Evolutionary conservation across 2,329 filamentous ascomycete species (phyloP).

Genomic region (Venturia aucupariae): DNA sequence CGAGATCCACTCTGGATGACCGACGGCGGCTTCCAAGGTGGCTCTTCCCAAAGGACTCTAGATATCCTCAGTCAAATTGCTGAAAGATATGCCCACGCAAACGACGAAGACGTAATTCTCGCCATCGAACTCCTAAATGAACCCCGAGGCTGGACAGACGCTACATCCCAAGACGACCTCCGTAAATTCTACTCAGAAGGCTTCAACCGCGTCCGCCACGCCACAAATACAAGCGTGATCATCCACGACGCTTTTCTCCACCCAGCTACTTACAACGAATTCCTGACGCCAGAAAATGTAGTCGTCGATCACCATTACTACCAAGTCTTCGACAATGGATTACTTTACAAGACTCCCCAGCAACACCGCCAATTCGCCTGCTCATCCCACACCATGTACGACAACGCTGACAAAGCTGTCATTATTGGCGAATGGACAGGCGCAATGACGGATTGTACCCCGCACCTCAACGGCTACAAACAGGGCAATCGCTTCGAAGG

Average conservation of each 20-base stretch:
- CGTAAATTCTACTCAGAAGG: conserved; percentile 48
- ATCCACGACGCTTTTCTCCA: conserved; percentile 49
- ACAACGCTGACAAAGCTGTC: conserved; percentile 53
- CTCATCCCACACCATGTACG: conserved; percentile 40
- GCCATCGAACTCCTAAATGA: conserved; percentile 51
- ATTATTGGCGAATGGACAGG: conserved; percentile 61
- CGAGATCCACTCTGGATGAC: conserved; percentile 33
- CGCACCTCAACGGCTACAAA: conserved; percentile 45
- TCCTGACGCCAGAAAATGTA: conserved; percentile 43
- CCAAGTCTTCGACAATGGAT: conserved; percentile 48
- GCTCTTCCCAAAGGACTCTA: conserved; percentile 43
- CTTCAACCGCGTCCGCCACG: conserved; percentile 37
- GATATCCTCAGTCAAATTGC: conserved; percentile 49
- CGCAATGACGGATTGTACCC: conserved; percentile 54
- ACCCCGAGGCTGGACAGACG: conserved; percentile 34
- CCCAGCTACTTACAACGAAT: conserved; percentile 51
- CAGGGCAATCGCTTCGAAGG: conserved; percentile 54
- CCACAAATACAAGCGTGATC: conserved; percentile 42
- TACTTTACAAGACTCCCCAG: conserved; percentile 41
- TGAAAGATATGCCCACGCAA: conserved; percentile 44
- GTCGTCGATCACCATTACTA: conserved; percentile 58
- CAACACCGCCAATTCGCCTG: conserved; percentile 50
- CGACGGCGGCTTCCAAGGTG: conserved; percentile 26
- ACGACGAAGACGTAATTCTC: conserved; percentile 50
- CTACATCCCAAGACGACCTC: conserved; percentile 34